Percentiles rank a stretch among this genome's conserved stretches.
Evolutionary conservation across 768 basidiomycete genomes (phyloP).

Genomic region (Calocera cornea): DNA sequence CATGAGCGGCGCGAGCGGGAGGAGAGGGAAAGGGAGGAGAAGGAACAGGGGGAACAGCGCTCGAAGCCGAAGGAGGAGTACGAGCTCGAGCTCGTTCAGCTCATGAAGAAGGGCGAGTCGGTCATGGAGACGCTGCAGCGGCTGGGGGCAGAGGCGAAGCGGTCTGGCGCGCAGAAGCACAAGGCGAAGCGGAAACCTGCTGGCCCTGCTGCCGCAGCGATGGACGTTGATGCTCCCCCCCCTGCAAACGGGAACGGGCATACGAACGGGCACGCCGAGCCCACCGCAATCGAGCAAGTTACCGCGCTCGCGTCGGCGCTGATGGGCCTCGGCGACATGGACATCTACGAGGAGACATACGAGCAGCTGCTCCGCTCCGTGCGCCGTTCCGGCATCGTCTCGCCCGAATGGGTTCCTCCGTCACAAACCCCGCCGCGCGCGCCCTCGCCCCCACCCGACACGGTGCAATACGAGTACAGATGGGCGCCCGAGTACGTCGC

Average conservation of each 20-base stretch:
- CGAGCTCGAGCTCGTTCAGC: conserved; percentile 48
- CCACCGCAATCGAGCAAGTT: conserved; percentile 47
- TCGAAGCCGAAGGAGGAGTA: conserved; percentile 35
- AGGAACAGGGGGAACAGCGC: conserved; percentile 53
- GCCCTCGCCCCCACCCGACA: conserved; percentile 2
- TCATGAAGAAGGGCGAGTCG: conserved; percentile 81
- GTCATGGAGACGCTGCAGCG: conserved; percentile 81
- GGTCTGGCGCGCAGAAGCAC: conserved; percentile 21
- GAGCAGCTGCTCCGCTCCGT: conserved; percentile 71
- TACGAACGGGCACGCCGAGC: conserved; percentile 28
- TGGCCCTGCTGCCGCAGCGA: background rate
- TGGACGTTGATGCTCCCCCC: conserved; percentile 10
- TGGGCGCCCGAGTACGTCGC: conserved; percentile 39
- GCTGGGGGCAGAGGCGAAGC: conserved; percentile 57
- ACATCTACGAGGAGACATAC: conserved; percentile 76
- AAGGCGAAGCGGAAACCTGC: conserved; percentile 14
- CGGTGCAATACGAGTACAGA: conserved; percentile 50
- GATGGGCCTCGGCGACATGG: conserved; percentile 72
- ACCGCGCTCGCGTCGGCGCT: conserved; percentile 80
- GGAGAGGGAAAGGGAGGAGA: conserved; percentile 57
- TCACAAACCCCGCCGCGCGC: conserved; percentile 39
- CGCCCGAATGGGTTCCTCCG: conserved; percentile 56
- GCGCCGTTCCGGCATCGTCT: conserved; percentile 56
- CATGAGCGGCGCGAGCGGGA: conserved; percentile 61
- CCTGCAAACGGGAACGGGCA: background rate